Evolutionary conservation across 352 stramenopile genomes (phyloP), one percentile per base, ranked within the genome.

Genomic region (Pythium insidiosum): DNA sequence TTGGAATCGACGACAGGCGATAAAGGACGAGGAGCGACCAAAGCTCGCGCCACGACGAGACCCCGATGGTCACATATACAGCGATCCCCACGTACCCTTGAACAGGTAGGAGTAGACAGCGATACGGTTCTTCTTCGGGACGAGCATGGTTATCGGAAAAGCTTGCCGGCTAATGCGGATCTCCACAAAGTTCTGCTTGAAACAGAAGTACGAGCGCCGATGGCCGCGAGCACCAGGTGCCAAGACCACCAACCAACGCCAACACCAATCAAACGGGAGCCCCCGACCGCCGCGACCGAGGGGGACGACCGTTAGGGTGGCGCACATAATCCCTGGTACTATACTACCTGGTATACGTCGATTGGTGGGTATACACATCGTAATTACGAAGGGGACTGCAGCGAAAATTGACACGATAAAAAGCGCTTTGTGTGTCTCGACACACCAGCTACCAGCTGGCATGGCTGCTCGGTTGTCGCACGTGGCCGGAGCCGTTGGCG

Each of bases 81-180:
- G 19, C 6, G 16, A 29, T 33, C 19, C 22, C 9, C 34, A 81
- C 67, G 61, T 64, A 88, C 73, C 73, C 69, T 96, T 96, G 73
- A 96, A 97, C 43, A 99, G 94, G 88, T 98, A 98, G 48, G 85
- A 97, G 84, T 98, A 98, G 63, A 98, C 93, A 69, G 92, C 93
- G 71, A 99, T 98, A 68, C 96, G 94, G 86, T 98, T 98, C 75
- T 97, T 95, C 83, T 99, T 99, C 43, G 94, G 84, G 73, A 99
- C 81, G 72, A 93, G 81, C 80, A 91, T 91, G 67, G 58, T 88
- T 73, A 58, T 78, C 50, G 64, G 76, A 74, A 86, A 85, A 89
- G 73, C 76, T 92, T 92, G 79, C 79, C 79, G 79, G 79, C 76
- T 64, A 88, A 72, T 88, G 79, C 79, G 79, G 79, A 86, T 92